Conservation (phyloP, 345 rosid species). For the Salix caprea region DNA sequence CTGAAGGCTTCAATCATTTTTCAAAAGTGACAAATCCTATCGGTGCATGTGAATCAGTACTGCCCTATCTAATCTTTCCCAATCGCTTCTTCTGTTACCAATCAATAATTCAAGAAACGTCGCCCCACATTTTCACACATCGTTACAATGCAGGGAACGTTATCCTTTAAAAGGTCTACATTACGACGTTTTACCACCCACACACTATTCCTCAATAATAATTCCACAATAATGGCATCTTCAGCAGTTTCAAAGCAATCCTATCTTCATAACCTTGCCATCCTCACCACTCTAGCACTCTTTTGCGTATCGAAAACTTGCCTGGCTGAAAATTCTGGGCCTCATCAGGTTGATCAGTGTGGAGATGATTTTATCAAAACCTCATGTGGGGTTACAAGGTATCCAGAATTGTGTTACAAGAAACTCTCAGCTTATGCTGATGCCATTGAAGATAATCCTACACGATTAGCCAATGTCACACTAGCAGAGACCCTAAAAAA, state of each 20-base stretch:
- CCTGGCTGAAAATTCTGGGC: background rate
- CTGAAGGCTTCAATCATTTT: background rate
- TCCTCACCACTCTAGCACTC: background rate
- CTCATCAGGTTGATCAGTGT: background rate
- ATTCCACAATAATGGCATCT: background rate
- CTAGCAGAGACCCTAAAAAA: constrained; percentile 26
- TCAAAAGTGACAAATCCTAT: background rate
- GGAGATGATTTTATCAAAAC: constrained; percentile 19
- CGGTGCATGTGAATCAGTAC: constrained; percentile 2
- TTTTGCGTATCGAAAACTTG: background rate
- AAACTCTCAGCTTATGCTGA: constrained; percentile 33
- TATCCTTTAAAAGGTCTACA: background rate
- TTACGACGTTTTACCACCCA: background rate
- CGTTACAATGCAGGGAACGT: background rate
- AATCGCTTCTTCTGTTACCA: background rate
- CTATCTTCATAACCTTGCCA: background rate
- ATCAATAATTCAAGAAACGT: background rate
- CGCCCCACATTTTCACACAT: background rate
- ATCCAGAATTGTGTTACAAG: constrained; percentile 35
- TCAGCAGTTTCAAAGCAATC: background rate
- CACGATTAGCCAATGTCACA: constrained; percentile 28
- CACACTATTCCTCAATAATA: background rate
- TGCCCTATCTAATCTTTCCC: background rate
- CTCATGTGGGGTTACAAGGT: constrained; percentile 36
- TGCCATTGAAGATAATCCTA: constrained; percentile 22